Percentiles rank a stretch among this genome's conserved stretches.
Evolutionary conservation across 257 asterid species (phyloP).

Genomic region (Solanum virginianum): DNA sequence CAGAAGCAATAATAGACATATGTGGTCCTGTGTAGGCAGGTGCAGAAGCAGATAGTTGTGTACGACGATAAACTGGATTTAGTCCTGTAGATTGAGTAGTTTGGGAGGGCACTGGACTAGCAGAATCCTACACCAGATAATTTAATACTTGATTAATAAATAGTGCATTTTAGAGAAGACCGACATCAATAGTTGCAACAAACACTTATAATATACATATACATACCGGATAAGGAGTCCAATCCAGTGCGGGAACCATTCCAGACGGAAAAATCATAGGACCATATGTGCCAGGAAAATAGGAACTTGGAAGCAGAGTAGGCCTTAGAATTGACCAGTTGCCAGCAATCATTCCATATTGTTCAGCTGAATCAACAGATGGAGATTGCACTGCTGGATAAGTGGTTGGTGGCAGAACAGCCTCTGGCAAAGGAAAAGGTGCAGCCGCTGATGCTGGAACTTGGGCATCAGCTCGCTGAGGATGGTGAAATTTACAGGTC

Average conservation of each 20-base stretch:
- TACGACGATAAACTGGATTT: conserved; percentile 31
- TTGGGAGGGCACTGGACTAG: conserved; percentile 30
- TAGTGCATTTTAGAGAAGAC: background rate
- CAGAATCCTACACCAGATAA: conserved; percentile 28
- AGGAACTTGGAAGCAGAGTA: conserved; percentile 15
- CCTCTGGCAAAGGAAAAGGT: no score
- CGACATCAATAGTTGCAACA: background rate
- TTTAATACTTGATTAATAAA: background rate
- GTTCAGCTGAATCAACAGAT: conserved; percentile 49
- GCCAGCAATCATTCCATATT: conserved; percentile 44
- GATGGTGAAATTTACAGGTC: no score
- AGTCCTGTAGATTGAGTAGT: conserved; percentile 37
- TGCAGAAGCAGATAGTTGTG: conserved; percentile 56
- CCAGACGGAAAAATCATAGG: background rate
- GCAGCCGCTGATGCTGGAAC: no score
- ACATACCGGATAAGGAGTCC: conserved; percentile 60
- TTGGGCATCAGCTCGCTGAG: no score
- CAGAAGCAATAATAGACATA: conserved; percentile 25
- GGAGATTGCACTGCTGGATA: conserved; percentile 21
- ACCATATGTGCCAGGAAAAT: no score
- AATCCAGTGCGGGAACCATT: conserved; percentile 45
- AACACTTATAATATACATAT: background rate
- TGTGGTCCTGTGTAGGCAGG: conserved; percentile 45
- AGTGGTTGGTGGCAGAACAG: background rate
- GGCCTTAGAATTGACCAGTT: conserved; percentile 57